Evolutionary conservation across 2,329 filamentous ascomycete species (phyloP), one percentile per base, ranked within the genome.

Genomic region (Aspergillus tubingensis): DNA sequence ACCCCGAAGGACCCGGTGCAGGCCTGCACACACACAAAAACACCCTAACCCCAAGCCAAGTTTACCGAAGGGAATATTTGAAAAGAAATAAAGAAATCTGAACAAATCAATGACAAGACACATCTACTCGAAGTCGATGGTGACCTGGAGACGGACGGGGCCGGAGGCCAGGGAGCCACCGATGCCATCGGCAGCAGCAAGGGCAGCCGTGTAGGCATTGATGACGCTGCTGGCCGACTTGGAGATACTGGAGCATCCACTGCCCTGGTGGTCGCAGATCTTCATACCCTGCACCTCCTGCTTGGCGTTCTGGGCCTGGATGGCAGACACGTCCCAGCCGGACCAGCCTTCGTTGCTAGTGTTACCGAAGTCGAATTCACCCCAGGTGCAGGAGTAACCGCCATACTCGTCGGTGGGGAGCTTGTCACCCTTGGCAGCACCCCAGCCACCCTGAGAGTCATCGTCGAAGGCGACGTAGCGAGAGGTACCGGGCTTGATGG

Each of bases 281-380:
- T 68, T 67, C 74, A 78, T 76, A 54, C 76, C 76, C 66, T 75
- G 68, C 52, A 77, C 64, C 1, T 68, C 60, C 38, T 67, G 15
- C 15, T 61, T 57, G 59, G 70, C 65, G 23, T 61, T 54, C 67
- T 76, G 60, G 30, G 73, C 74, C 57, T 72, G 66, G 60, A 79
- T 78, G 58, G 69, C 71, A 50, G 76, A 79, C n/a, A 78, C 76
- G 53, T 79, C 76, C 68, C 73, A 78, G 62, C 73, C 71, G 59
- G 73, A 73, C 69, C 66, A 76, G 54, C 64, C 64, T 36, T 68
- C 39, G 68, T 77, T 77, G 55, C 61, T 54, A 23, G 44, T 23
- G 68, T 66, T 72, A 62, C 67, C 68, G 59, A 79, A 76, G 67
- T 74, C 71, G 55, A 78, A 76, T 60, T 79, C 76, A 65, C 76